Percentiles rank a stretch among this genome's conserved stretches.
phyloP scores from a whole-genome alignment of 768 basidiomycete genomes.

The Podaxis mareebaensis region DNA sequence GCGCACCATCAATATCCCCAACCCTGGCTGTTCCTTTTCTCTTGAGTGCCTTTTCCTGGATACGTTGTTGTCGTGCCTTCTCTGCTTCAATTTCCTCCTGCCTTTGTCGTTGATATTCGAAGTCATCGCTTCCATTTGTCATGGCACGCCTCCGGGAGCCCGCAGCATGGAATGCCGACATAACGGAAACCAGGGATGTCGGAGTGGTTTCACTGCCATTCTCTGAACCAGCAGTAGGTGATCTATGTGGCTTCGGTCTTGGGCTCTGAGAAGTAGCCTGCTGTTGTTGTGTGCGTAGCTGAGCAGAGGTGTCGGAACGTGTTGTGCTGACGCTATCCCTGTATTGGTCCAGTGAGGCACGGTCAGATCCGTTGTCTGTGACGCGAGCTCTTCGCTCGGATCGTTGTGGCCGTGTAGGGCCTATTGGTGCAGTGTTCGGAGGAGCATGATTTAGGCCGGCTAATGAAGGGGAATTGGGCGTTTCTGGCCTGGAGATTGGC shows the following conservation, averaged over 20 bases:
- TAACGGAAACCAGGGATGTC: slow-evolving; percentile 50
- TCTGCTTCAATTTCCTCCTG: slow-evolving; percentile 65
- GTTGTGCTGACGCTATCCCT: slow-evolving; percentile 55
- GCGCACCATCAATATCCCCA: slow-evolving; percentile 85
- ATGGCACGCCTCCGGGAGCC: slow-evolving; percentile 57
- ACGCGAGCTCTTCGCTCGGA: slow-evolving; percentile 62
- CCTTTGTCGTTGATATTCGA: slow-evolving; percentile 57
- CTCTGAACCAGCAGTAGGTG: slow-evolving; percentile 33
- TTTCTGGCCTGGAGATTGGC: slow-evolving; percentile 52
- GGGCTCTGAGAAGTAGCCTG: slow-evolving; percentile 18
- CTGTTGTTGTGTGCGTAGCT: slow-evolving; percentile 17
- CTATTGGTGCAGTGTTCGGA: slow-evolving; percentile 43
- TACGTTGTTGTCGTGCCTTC: slow-evolving; percentile 64
- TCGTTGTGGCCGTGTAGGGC: slow-evolving; percentile 65
- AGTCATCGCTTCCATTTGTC: slow-evolving; percentile 52
- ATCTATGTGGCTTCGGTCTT: slow-evolving; percentile 24
- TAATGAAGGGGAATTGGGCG: slow-evolving; percentile 41
- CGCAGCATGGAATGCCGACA: slow-evolving; percentile 73
- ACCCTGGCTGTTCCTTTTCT: slow-evolving; percentile 54
- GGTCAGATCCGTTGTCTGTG: slow-evolving; percentile 51
- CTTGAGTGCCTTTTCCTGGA: slow-evolving; percentile 65
- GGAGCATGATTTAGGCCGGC: slow-evolving; percentile 27
- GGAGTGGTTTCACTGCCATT: slow-evolving; percentile 42
- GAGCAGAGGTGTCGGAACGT: slow-evolving; percentile 42
- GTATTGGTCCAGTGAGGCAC: slow-evolving; percentile 42